Base-by-base conservation (phyloP, 2,329 filamentous ascomycete species). In the Cladophialophora exuberans region DNA sequence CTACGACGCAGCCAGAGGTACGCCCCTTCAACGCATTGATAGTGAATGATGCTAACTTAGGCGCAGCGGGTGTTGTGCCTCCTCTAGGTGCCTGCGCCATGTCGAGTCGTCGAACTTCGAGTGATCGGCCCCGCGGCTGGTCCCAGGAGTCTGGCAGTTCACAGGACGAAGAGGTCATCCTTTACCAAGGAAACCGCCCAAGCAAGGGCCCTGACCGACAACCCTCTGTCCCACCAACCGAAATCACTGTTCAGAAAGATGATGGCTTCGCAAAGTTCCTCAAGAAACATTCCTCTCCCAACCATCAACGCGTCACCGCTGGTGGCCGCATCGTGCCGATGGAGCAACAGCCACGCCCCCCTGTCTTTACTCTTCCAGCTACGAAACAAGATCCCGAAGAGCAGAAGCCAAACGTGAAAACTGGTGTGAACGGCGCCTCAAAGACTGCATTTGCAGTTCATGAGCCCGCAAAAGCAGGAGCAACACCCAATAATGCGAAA, bases 281-380 rank as follows among this genome's bases (percentile, higher is more conserved):
- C 6, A 73, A 73, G 62, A 69, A 75, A 47, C 75, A 78, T 55
- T 69, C 74, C 6, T 78, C 76, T 30, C 75, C 76, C n/a, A 75
- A 70, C 28, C 73, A 77, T 54, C 73, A 78, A 47, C 73, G 76
- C 47, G 76, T 79, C 44, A 78, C 76, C 33, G 75, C 76, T 53
- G 75, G 75, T 18, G 76, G 76, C 6, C 71, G 70, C 35, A 77
- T 79, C 23, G 74, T 79, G 30, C 74, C 76, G n/a, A 76, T 77
- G 71, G 67, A 69, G 30, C 66, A 69, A 26, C 61, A 64, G 17
- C 26, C 54, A 9, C 65, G 70, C 20, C 69, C 68, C 50, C 72
- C 74, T 4, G 66, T 72, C 54, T 70, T 72, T 57, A 67, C 68
- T 36, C 60, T 72, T 31, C 35, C 33, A 28, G 33, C 45, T 4